Evolutionary conservation across 768 basidiomycete genomes (phyloP).

Genomic region (Auricularia cornea): DNA sequence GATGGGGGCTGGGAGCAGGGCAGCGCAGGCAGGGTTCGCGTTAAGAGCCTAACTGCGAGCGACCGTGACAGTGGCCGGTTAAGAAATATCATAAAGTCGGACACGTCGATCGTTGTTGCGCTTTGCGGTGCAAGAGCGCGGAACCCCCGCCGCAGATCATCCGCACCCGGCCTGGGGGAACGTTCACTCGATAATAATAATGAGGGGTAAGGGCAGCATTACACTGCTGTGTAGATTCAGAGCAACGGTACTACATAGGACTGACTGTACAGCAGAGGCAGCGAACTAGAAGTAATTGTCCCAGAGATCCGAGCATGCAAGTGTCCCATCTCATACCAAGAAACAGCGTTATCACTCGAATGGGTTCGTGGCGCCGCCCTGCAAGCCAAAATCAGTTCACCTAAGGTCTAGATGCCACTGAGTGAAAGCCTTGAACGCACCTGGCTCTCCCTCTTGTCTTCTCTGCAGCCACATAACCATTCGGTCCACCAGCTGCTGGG

Average conservation of each 20-base stretch:
- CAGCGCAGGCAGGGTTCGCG: neutral
- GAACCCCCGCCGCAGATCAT: neutral
- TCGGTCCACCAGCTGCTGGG: neutral
- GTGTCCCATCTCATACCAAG: neutral
- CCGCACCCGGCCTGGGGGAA: too few species aligned
- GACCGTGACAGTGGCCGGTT: neutral
- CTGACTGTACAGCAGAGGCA: too few species aligned
- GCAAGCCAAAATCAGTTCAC: neutral
- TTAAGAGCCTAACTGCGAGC: neutral
- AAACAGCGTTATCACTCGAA: neutral
- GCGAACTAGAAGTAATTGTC: neutral
- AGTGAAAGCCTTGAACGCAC: neutral
- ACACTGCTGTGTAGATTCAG: neutral
- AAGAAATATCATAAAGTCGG: neutral
- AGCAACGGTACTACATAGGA: too few species aligned
- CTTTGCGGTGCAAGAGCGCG: neutral
- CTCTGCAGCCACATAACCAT: neutral
- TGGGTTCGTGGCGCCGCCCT: conserved; percentile 1
- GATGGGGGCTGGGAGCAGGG: neutral
- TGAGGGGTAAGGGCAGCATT: neutral
- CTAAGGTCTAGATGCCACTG: neutral
- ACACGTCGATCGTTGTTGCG: neutral
- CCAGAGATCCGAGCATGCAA: neutral
- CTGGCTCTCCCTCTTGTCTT: neutral
- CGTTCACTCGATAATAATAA: too few species aligned